A percentile compares a stretch with the other conserved stretches of the same genome.
Conservation (phyloP, 129 eudicot genomes). For the Flaveria ramosissima region DNA sequence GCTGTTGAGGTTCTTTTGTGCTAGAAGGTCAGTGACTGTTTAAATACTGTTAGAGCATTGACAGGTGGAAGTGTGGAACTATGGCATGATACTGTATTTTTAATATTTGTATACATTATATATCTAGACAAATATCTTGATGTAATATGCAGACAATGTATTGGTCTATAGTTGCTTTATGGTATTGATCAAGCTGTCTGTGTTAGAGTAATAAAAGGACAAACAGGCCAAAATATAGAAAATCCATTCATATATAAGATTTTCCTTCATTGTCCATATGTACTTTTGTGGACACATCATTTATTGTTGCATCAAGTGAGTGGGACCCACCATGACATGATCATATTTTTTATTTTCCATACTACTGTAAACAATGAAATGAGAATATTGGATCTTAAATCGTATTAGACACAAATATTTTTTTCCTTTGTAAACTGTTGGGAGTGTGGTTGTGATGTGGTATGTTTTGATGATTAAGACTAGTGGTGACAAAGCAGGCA, state of each 20-base stretch:
- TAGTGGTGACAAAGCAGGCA: background rate
- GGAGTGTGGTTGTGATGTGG: background rate
- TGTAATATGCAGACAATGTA: background rate
- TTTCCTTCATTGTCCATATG: background rate
- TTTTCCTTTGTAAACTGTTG: background rate
- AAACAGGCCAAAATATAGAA: background rate
- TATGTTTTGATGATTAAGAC: background rate
- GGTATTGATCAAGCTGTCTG: background rate
- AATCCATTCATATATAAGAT: background rate
- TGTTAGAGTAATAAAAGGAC: background rate
- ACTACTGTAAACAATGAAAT: background rate
- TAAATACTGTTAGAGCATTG: background rate
- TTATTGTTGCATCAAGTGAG: background rate
- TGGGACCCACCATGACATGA: background rate
- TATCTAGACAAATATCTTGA: background rate
- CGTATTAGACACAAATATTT: background rate
- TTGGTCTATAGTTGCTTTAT: background rate
- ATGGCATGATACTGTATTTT: background rate
- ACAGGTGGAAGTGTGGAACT: background rate
- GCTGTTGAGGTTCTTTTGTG: background rate
- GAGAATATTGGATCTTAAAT: background rate
- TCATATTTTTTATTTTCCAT: constrained; percentile 1
- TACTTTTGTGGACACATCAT: background rate
- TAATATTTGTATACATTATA: background rate
- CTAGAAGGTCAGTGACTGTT: background rate